Base-by-base conservation (phyloP, 2,329 filamentous ascomycete species). In the Juglanconis sp. region DNA sequence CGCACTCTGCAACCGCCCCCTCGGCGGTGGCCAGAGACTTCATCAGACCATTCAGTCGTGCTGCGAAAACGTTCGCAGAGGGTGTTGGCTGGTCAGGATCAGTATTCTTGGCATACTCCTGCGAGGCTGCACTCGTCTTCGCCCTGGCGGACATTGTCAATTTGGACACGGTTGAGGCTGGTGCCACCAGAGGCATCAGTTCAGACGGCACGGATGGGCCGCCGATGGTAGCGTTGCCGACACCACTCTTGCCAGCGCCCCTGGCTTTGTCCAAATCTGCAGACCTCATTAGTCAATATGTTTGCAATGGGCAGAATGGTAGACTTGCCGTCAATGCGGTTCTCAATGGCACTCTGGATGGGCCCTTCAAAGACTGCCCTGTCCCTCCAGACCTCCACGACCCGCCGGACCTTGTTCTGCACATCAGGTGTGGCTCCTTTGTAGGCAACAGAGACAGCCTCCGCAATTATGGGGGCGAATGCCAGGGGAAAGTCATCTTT, bases 301-400 rank as follows among this genome's bases (percentile, higher is more conserved):
- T 9, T 10, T 1, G 8, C 6, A 5, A 44, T 9, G 11, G 8
- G 5, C 3, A n/a, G 15, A 13, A 4, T 13, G 30, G 44, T 31
- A 8, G 11, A 67, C 81, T 65, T 79, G 94, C 91, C 92, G 65
- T 92, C 87, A 56, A 98, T 81, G 35, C 90, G 84, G 60, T 84
- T 79, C 71, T 98, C 94, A 56, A 97, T 87, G 1, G 89, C 89
- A 59, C 87, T 85, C 71, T 96, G 88, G 53, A 96, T 90, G 0
- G 89, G 84, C 1, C 74, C 73, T 63, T 96, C 91, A 68, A 99
- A 99, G 50, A 99, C 95, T 56, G 80, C 78, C 40, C 95, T 84
- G 68, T 94, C 87, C 70, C 89, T 88, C 95, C 95, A 99, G 17
- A 99, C 95, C 69, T 98, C 94, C 3, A 98, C 86, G 0, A 98